Evolutionary conservation across 2,329 filamentous ascomycete species (phyloP).

Genomic region (Fusarium oxysporum): DNA sequence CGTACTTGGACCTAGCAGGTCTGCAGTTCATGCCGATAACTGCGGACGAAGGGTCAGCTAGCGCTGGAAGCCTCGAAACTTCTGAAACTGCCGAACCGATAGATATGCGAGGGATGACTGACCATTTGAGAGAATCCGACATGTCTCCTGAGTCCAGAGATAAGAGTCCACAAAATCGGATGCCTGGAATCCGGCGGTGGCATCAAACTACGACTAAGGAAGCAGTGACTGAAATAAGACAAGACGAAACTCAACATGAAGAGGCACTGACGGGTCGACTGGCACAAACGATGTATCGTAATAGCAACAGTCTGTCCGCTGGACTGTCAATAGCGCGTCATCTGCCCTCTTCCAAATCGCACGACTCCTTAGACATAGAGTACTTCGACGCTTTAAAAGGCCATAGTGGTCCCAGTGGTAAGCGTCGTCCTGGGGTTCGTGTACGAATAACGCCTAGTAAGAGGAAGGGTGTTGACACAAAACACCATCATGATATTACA

Average conservation of each 20-base stretch:
- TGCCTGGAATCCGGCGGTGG: rapidly evolving
- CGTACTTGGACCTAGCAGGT: rapidly evolving
- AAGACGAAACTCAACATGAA: neutral
- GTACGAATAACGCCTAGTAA: neutral
- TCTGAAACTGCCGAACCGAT: rapidly evolving
- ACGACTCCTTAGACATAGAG: rapidly evolving
- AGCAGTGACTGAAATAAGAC: neutral
- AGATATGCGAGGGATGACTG: neutral
- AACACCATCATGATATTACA: neutral
- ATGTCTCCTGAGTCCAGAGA: rapidly evolving
- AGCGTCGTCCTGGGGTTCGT: neutral
- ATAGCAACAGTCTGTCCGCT: no score
- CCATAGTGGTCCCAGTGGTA: rapidly evolving
- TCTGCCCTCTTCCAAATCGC: no score
- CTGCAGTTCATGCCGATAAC: rapidly evolving
- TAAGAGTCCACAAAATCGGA: rapidly evolving
- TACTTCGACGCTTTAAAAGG: neutral
- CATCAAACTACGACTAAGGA: neutral
- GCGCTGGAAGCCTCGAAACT: rapidly evolving
- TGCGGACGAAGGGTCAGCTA: rapidly evolving
- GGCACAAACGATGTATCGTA: no score
- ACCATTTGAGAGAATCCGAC: rapidly evolving
- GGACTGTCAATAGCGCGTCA: no score
- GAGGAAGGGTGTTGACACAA: neutral
- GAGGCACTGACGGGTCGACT: no score